Base-by-base conservation (phyloP, 2,329 filamentous ascomycete genomes). In the Acrocalymma vagum region DNA sequence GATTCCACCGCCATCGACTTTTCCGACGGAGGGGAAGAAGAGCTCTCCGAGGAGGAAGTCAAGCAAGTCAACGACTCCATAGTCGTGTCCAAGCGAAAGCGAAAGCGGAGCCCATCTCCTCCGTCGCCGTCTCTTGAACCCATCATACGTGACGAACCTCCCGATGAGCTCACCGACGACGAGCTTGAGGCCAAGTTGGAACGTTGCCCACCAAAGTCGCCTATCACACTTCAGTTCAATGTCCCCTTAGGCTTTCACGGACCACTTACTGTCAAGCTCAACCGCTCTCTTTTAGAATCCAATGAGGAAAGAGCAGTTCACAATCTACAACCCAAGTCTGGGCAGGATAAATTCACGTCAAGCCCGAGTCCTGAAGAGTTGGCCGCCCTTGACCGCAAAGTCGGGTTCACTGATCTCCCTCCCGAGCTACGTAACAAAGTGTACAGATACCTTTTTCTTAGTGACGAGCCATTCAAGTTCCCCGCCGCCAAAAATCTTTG, bases 341-440 rank as follows among this genome's bases (percentile, higher is more conserved):
- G n/a, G n/a, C 51, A 28, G 14, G 37, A 27, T 11, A 51, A 50
- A 15, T 58, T 49, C 40, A 26, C 26, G 10, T 7, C 22, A 7
- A 41, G 7, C 8, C 24, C 41, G 17, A 6, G 28, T 18, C 29
- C 35, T 9, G 11, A 27, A 20, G 14, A 15, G 23, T 32, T 20
- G 14, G 18, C 14, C 8, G 14, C 13, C 2, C 22, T 38, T 17
- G 32, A 26, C 14, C 40, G 29, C 17, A 21, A 16, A 5, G 49
- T 35, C 11, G 50, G 61, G 20, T 69, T 70, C 41, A 44, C 49
- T 4, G 58, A 60, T 31, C 42, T 69, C n/a, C 65, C 58, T 4
- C 54, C 58, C 11, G 77, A 79, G 48, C 48, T 80, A 4, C 70
- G 77, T 10, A 76, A 78, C 45, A 67, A 70, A 13, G 65, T 79